A percentile compares a stretch with the other conserved stretches of the same genome.
Conservation (phyloP, 768 basidiomycete species). For the Hygrophoropsis aurantiaca region DNA sequence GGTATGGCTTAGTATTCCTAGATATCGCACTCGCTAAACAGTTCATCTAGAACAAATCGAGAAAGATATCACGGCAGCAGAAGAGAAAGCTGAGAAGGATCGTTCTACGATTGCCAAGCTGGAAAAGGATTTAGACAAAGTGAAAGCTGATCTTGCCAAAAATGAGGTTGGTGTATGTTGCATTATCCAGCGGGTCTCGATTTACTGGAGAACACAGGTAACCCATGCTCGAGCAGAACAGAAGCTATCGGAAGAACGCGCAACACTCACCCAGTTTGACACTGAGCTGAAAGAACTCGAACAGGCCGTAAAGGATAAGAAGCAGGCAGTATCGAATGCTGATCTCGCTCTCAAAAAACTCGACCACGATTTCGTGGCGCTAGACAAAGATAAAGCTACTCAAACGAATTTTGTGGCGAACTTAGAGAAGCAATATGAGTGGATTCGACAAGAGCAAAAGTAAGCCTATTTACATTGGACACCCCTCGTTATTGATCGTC, state of each 20-base stretch:
- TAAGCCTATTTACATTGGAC: conserved; percentile 37
- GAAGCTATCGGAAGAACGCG: conserved; percentile 81
- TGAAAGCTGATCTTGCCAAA: conserved; percentile 46
- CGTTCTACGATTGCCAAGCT: conserved; percentile 50
- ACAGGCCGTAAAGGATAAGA: conserved; percentile 77
- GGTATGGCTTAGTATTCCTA: conserved; percentile 46
- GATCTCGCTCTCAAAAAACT: conserved; percentile 65
- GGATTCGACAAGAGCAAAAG: conserved; percentile 90
- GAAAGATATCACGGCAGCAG: conserved; percentile 24
- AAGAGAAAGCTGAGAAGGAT: conserved; percentile 28
- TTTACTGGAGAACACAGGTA: conserved; percentile 34
- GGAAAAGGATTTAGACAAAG: conserved; percentile 60
- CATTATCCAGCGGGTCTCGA: not conserved
- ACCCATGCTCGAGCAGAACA: conserved; percentile 64
- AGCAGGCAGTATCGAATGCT: conserved; percentile 62
- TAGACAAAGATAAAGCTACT: conserved; percentile 64
- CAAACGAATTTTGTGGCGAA: conserved; percentile 52
- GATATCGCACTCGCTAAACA: not conserved
- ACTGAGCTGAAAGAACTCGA: conserved; percentile 85
- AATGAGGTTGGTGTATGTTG: conserved; percentile 16
- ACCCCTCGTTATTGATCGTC: conserved; percentile 3
- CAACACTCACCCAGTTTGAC: conserved; percentile 85
- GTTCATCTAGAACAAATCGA: conserved; percentile 26
- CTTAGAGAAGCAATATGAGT: conserved; percentile 81
- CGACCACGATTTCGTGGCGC: conserved; percentile 64